Evolutionary conservation across 768 basidiomycete species (phyloP), one percentile per base, ranked within the genome.

Genomic region (Cytidiella melzeri): DNA sequence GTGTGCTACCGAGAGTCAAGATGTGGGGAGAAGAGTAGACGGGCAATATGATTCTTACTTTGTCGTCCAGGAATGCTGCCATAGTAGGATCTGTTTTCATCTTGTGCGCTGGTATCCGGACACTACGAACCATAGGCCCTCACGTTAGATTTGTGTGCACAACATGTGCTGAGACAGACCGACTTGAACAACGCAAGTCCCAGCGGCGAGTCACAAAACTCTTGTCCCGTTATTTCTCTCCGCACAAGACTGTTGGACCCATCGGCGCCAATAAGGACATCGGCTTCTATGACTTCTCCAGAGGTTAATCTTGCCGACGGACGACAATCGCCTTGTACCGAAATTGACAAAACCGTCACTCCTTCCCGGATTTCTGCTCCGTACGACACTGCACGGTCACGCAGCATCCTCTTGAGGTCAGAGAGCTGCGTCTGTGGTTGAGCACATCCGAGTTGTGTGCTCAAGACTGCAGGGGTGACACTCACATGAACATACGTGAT

Each of bases 401-500:
- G 57, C 21, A 69, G 54, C 18, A 65, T 48, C 5, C 52, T 34
- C 11, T 59, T 62, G 18, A 69, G 48, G 41, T 65, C 64, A 12
- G 63, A 49, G 41, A 63, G 61, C 63, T 66, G 45, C n/a, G 37
- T 38, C 11, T 12, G 34, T 15, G 25, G 13, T 25, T 26, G 42
- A 10, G 46, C n/a, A 20, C 10, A 20, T 18, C 18, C 7, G 15
- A 24, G 19, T 15, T 25, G 37, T 43, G 25, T 15, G n/a, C n/a
- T 12, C 6, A 9, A 28, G 25, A n/a, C 24, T 15, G 21, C 6
- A 15, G 5, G 24, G 1, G 4, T 26, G 15, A n/a, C 19, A 65
- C 73, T 53, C 56, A 77, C 78, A 51, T 75, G 70, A 55, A 72
- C 71, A 49, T 67, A 73, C 58, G 68, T 68, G 58, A 73, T 76